Evolutionary conservation across 2,329 filamentous ascomycete species (phyloP), one percentile per base, ranked within the genome.

Genomic region (Apiospora sp.): DNA sequence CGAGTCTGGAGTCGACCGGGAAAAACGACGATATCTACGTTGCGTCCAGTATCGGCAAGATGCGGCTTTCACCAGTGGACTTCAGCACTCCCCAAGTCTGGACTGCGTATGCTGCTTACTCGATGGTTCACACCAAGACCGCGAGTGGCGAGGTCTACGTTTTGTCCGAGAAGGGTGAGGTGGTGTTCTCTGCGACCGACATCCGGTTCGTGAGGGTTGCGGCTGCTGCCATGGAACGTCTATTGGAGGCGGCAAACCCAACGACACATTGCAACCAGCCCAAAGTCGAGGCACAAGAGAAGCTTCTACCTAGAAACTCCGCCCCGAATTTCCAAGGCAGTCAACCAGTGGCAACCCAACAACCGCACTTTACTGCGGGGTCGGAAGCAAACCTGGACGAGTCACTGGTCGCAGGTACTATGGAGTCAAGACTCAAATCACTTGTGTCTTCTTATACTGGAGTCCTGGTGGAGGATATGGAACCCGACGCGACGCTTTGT

Each of bases 101-200:
- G 34, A 67, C 37, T n/a, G 64, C 24, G 1, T 67, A 67, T 27
- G 64, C 64, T 1, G 0, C 37, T 24, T 67, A 67, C 43, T 44
- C 37, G 1, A 19, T 24, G 22, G 19, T 67, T 16, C 37, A 67
- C 7, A 19, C 22, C 37, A 67, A 67, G 64, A 67, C 64, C 5
- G 27, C 64, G 5, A 67, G 37, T 22, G 54, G 69, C 16, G 34
- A 41, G 5, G 22, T 70, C n/a, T 16, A 4, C 24, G 48, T 70
- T 24, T 19, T 61, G 34, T 37, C 69, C 0, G 82, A 84, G 73
- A 67, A 16, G 0, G 71, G 72, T 19, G 74, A 73, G 48, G 27
- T 77, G 51, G 67, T 68, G 4, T 67, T 74, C 4, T 73, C 75
- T 24, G 75, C 73, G 34, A 72, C 73, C 6, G 73, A 74, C 44